phyloP scores from a whole-genome alignment of 495 filamentous ascomycete genomes.

The Eremomyces bilateralis region DNA sequence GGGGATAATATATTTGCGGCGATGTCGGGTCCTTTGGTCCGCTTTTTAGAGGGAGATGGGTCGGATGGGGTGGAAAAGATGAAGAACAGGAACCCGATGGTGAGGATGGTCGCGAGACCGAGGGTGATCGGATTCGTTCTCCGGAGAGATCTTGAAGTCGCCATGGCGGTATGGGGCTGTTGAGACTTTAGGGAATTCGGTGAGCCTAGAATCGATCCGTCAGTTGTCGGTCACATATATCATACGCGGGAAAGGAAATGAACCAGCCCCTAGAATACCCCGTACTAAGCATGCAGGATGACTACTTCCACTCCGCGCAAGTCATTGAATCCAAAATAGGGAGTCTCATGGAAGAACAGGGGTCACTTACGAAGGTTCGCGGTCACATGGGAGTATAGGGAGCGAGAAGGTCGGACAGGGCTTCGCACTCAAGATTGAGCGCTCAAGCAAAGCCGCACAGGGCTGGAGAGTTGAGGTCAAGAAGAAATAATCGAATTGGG shows the following conservation, averaged over 20 bases:
- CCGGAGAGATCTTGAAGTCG: constrained; percentile 25
- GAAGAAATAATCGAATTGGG: too few species aligned
- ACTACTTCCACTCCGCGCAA: neutral
- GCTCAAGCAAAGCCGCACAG: too few species aligned
- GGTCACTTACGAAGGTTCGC: too few species aligned
- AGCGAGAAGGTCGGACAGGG: too few species aligned
- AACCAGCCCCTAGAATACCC: neutral
- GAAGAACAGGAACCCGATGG: constrained; percentile 44
- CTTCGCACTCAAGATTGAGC: too few species aligned
- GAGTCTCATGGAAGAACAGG: too few species aligned
- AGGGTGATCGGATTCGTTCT: constrained; percentile 46
- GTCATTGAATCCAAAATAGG: constrained; percentile 4
- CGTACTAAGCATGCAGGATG: neutral
- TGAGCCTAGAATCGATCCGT: neutral
- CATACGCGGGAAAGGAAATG: neutral
- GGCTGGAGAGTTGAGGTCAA: too few species aligned
- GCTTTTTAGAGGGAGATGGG: constrained; percentile 10
- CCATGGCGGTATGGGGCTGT: neutral
- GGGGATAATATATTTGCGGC: constrained; percentile 33
- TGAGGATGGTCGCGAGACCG: constrained; percentile 34
- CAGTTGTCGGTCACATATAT: too few species aligned
- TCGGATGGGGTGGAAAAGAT: constrained; percentile 30
- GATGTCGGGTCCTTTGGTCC: constrained; percentile 2
- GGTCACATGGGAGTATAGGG: too few species aligned
- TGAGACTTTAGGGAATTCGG: neutral